A percentile compares a stretch with the other conserved stretches of the same genome.
Conservation (phyloP, 352 stramenopile species). For the Phytopythium ostracodes region DNA sequence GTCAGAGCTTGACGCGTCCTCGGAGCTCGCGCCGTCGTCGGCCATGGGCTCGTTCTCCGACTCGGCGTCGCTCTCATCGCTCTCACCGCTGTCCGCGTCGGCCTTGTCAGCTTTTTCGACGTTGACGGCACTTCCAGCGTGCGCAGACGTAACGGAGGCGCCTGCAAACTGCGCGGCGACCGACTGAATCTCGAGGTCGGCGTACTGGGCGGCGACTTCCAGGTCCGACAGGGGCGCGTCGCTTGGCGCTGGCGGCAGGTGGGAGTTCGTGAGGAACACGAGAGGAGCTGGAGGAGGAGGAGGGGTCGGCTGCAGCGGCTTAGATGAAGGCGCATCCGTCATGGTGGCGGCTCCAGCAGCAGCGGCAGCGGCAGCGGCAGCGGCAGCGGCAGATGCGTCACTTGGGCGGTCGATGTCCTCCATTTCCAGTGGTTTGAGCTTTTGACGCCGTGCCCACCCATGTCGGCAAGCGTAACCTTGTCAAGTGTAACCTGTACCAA, state of each 20-base stretch:
- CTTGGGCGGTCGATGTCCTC: not conserved
- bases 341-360: not conserved
- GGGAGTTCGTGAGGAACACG: not conserved
- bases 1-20: conserved; percentile 20
- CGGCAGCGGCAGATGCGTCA: not conserved
- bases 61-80: conserved; percentile 20
- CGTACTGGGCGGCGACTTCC: conserved; percentile 48
- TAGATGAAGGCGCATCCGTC: not conserved
- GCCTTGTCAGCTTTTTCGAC: conserved; percentile 12
- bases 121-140: not conserved
- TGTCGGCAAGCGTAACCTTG: not conserved
- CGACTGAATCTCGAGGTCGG: conserved; percentile 42
- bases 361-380: not conserved
- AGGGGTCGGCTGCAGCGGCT: not conserved
- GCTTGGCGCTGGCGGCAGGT: not conserved
- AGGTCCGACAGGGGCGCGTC: conserved; percentile 30
- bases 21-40: conserved; percentile 12
- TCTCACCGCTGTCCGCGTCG: too few species aligned
- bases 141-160: conserved; percentile 14
- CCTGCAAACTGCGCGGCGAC: conserved; percentile 39
- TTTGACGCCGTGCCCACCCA: not conserved
- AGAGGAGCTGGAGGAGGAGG: not conserved
- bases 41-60: conserved; percentile 8
- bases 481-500: not conserved
- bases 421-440: not conserved